Evolutionary conservation across 495 filamentous ascomycete genomes (phyloP), one percentile per base, ranked within the genome.

Genomic region (Annulohypoxylon bovei): DNA sequence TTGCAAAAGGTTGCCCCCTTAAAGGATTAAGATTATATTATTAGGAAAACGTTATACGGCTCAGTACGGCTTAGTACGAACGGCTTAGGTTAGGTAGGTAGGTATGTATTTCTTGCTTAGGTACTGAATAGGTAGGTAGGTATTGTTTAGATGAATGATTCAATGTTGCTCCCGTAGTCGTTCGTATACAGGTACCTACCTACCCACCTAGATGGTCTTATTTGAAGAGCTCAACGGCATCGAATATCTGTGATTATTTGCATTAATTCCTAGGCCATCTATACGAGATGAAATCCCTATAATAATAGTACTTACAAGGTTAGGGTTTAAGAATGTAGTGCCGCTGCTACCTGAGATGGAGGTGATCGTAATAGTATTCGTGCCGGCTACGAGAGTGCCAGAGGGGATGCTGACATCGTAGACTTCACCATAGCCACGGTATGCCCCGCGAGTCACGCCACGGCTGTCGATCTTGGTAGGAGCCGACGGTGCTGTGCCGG

Each of bases 361-460:
- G 54, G 68, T 82, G 61, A 91, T 88, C 2, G 86, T 85, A 22
- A 91, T 85, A n/a, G 87, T 90, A 63, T 91, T 91, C 2, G 65
- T 75, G 0, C 89, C 89, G 5, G 73, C 78, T 7, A 88, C 82
- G 47, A 91, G 81, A n/a, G 77, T 86, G 0, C 86, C 85, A 2
- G 82, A 68, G 0, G 88, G 84, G 37, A 91, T 83, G 6, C 71
- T 75, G 20, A 88, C 85, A 47, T 85, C 81, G 65, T 90, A 91
- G 0, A 89, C 82, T 62, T 91, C 87, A 0, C 88, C 87, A 62
- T 81, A 77, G 0, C 89, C 89, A 0, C 88, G 78, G 63, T 90
- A 91, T 0, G 88, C 87, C 0, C 89, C 89, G 8, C 89, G 78
- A 12, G 89, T 91, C 0, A 91, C 84, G 14, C 89, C 89, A 1